Percentiles rank a stretch among this genome's conserved stretches.
These are phyloP conservation scores for Kazachstania sp. DNA, from an alignment of 1,139 yeast genomes.

Conservation along the genomic window DNA sequence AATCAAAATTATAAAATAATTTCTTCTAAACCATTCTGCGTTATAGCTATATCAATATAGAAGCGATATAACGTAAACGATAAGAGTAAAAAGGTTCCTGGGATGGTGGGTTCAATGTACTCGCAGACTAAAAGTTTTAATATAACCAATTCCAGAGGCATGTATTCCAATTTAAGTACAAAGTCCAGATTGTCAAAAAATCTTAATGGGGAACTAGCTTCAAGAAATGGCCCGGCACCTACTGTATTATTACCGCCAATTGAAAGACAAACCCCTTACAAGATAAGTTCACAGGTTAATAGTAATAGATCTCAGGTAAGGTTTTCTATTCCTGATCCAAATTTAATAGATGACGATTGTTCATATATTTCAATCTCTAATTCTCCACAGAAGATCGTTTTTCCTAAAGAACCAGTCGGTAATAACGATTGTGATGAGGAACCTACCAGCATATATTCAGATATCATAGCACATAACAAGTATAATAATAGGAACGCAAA, in stretches of 20 bases:
- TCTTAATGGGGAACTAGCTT: too few relatives aligned
- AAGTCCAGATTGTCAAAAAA: too few relatives aligned
- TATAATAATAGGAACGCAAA: not conserved
- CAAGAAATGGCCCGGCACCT: too few relatives aligned
- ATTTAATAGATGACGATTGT: not conserved
- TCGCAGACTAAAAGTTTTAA: too few relatives aligned
- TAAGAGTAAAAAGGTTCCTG: too few relatives aligned
- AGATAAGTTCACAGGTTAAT: conserved; percentile 4
- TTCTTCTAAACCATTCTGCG: too few relatives aligned
- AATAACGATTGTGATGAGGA: not conserved
- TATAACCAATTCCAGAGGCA: too few relatives aligned
- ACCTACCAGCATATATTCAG: not conserved
- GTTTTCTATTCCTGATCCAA: conserved; percentile 13
- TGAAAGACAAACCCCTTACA: conserved; percentile 1
- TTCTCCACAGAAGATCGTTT: conserved; percentile 15
- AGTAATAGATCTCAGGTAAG: conserved; percentile 12
- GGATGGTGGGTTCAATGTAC: too few relatives aligned
- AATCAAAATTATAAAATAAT: too few relatives aligned
- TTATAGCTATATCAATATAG: too few relatives aligned
- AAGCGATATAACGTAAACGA: too few relatives aligned
- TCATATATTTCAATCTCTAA: conserved; percentile 1
- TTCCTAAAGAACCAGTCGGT: conserved; percentile 8
- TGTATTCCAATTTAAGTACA: too few relatives aligned
- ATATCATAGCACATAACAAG: not conserved
- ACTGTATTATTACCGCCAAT: not conserved